Percentiles rank a stretch among this genome's conserved stretches.
These are phyloP conservation scores for Ascochyta viciae-villosae DNA, from an alignment of 2,329 filamentous ascomycete species.

Conservation along the genomic window DNA sequence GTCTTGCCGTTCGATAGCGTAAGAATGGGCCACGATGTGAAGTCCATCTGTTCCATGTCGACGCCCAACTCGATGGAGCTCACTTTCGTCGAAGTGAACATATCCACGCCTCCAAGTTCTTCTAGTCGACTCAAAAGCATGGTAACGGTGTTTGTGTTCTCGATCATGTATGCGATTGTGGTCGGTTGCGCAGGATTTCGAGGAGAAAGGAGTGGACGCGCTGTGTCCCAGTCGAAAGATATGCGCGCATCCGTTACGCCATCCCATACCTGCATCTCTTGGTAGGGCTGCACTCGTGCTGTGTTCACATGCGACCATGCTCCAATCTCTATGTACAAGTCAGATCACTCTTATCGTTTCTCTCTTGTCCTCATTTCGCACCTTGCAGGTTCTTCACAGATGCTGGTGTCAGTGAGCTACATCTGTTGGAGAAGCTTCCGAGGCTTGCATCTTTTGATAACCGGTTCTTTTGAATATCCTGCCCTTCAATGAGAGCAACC, in stretches of 20 bases:
- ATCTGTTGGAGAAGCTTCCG: slow-evolving; percentile 86
- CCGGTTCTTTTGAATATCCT: slow-evolving; percentile 76
- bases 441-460: slow-evolving; percentile 69
- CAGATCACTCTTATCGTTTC: slow-evolving; percentile 5
- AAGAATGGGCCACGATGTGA: slow-evolving; percentile 88
- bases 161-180: slow-evolving; percentile 93
- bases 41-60: slow-evolving; percentile 70
- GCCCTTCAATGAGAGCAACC: slow-evolving; percentile 88
- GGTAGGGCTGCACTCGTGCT: slow-evolving; percentile 81
- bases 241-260: slow-evolving; percentile 87
- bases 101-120: slow-evolving; percentile 69
- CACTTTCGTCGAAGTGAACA: slow-evolving; percentile 80
- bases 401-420: slow-evolving; percentile 89
- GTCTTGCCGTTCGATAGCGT: slow-evolving; percentile 70
- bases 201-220: slow-evolving; percentile 45
- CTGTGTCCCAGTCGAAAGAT: slow-evolving; percentile 78
- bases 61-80: slow-evolving; percentile 79
- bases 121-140: slow-evolving; percentile 76
- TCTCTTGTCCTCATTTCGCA: slow-evolving; percentile 20
- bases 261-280: slow-evolving; percentile 99
- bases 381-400: slow-evolving; percentile 81
- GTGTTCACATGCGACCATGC: slow-evolving; percentile 81
- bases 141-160: slow-evolving; percentile 88
- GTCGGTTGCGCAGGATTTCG: slow-evolving; percentile 54
- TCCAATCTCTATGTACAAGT: slow-evolving; percentile 66